These are phyloP conservation scores for Penicillium lagena DNA, from an alignment of 495 filamentous ascomycete species.

Conservation along the genomic window DNA sequence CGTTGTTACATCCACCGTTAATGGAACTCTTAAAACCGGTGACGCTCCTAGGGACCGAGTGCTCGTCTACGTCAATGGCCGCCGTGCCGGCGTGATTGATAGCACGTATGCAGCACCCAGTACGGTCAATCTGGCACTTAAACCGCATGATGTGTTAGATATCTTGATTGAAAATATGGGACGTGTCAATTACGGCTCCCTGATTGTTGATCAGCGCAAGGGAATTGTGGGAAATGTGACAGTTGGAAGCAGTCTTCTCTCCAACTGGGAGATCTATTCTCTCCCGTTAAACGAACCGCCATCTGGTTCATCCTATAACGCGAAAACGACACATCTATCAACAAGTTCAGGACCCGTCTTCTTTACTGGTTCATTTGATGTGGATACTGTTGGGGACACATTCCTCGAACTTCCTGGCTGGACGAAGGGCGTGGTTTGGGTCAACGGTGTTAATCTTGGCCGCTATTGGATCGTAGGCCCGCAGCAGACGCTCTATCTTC, in stretches of 20 bases:
- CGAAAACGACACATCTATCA: conserved; percentile 3
- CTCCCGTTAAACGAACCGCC: conserved; percentile 23
- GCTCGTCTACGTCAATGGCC: conserved; percentile 37
- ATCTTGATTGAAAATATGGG: conserved; percentile 43
- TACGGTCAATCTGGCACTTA: conserved; percentile 21
- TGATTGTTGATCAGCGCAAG: conserved; percentile 36
- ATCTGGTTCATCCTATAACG: neutral
- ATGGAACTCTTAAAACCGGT: conserved; percentile 27
- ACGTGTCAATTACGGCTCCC: conserved; percentile 36
- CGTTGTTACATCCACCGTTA: conserved; percentile 9
- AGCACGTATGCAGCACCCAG: conserved; percentile 28
- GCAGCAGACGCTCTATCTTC: conserved; percentile 42
- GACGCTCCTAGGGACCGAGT: conserved; percentile 35
- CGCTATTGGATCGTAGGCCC: conserved; percentile 42
- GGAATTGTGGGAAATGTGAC: conserved; percentile 41
- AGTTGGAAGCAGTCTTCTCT: conserved; percentile 19
- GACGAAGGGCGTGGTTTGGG: conserved; percentile 40
- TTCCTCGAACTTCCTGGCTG: conserved; percentile 33
- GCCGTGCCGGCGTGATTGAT: conserved; percentile 34
- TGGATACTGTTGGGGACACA: conserved; percentile 28
- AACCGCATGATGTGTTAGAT: conserved; percentile 29
- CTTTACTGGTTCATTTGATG: conserved; percentile 29
- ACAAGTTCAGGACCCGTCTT: conserved; percentile 23
- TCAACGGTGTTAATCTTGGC: conserved; percentile 41
- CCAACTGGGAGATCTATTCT: conserved; percentile 33